These are phyloP conservation scores for Chaetomium olivaceum DNA, from an alignment of 2,329 filamentous ascomycete species.

Conservation along the genomic window DNA sequence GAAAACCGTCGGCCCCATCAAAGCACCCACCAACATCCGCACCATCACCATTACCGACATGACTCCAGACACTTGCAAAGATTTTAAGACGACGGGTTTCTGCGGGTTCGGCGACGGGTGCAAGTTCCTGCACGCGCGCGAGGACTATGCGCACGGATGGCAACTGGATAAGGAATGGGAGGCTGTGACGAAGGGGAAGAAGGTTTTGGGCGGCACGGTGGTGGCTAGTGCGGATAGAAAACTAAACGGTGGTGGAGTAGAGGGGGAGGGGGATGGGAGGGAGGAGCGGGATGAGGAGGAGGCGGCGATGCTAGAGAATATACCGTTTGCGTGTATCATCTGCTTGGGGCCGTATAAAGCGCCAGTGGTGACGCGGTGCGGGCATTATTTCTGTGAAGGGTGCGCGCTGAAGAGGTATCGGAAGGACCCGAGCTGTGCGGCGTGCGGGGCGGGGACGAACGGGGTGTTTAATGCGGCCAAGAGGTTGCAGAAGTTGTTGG, in stretches of 20 bases:
- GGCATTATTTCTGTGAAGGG: constrained; percentile 92
- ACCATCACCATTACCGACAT: constrained; percentile 90
- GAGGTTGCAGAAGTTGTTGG: constrained; percentile 76
- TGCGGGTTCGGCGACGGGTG: constrained; percentile 77
- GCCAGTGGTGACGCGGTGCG: constrained; percentile 85
- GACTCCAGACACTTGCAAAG: constrained; percentile 91
- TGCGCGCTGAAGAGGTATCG: constrained; percentile 86
- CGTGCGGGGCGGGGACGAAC: constrained; percentile 79
- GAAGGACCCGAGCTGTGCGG: constrained; percentile 82
- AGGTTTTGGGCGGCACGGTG: constrained; percentile 60
- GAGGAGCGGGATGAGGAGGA: constrained; percentile 60
- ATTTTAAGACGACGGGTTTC: constrained; percentile 59
- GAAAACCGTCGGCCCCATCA: constrained; percentile 76
- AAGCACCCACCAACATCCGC: constrained; percentile 84
- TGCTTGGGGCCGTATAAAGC: constrained; percentile 76
- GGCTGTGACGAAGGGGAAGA: constrained; percentile 71
- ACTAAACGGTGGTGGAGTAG: constrained; percentile 9
- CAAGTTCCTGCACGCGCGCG: constrained; percentile 75
- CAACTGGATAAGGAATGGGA: constrained; percentile 96
- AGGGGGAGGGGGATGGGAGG: constrained; percentile 41
- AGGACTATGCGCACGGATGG: constrained; percentile 89
- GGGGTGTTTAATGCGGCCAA: constrained; percentile 90
- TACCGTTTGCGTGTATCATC: constrained; percentile 87
- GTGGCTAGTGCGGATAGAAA: constrained; percentile 60
- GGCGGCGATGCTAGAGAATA: constrained; percentile 73